Evolutionary conservation across 1,284 basidiomycete species (phyloP).

Genomic region (Afroboletus lepidellus): DNA sequence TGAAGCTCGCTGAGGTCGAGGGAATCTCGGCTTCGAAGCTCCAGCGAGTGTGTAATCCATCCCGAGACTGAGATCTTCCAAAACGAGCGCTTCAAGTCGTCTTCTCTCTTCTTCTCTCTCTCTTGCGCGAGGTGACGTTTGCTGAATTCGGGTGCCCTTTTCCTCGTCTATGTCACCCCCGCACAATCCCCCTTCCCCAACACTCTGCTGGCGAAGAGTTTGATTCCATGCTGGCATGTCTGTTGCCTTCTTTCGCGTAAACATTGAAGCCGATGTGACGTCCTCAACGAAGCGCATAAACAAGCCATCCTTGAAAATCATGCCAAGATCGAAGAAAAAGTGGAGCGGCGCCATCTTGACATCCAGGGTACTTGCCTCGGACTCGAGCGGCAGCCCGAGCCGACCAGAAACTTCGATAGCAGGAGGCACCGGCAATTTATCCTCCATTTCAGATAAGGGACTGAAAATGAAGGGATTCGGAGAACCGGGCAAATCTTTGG

Average conservation of each 20-base stretch:
- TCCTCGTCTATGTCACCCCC: conserved; percentile 17
- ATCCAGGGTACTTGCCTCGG: conserved; percentile 26
- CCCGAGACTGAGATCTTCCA: conserved; percentile 55
- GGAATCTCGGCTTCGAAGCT: conserved; percentile 8
- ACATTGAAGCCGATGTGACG: conserved; percentile 20
- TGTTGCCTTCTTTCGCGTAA: conserved; percentile 10
- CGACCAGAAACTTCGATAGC: conserved; percentile 21
- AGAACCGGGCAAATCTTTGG: conserved; percentile 19
- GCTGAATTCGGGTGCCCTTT: conserved; percentile 28
- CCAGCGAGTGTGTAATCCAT: conserved; percentile 43
- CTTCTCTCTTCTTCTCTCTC: conserved; percentile 38
- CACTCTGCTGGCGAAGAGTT: neutral
- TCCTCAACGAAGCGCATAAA: conserved; percentile 31
- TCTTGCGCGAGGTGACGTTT: conserved; percentile 19
- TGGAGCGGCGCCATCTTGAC: conserved; percentile 61
- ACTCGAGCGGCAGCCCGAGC: neutral
- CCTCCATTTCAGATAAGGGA: conserved; percentile 20
- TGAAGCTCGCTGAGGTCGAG: conserved; percentile 3
- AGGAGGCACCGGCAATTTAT: conserved; percentile 10
- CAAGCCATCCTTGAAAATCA: conserved; percentile 38
- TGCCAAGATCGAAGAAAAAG: conserved; percentile 69
- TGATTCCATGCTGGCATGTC: neutral
- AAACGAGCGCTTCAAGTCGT: conserved; percentile 47
- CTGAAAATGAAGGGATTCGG: conserved; percentile 25
- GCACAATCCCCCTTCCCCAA: conserved; percentile 7